Evolutionary conservation across 2,329 filamentous ascomycete genomes (phyloP), one percentile per base, ranked within the genome.

Genomic region (Aureobasidium melanogenum): DNA sequence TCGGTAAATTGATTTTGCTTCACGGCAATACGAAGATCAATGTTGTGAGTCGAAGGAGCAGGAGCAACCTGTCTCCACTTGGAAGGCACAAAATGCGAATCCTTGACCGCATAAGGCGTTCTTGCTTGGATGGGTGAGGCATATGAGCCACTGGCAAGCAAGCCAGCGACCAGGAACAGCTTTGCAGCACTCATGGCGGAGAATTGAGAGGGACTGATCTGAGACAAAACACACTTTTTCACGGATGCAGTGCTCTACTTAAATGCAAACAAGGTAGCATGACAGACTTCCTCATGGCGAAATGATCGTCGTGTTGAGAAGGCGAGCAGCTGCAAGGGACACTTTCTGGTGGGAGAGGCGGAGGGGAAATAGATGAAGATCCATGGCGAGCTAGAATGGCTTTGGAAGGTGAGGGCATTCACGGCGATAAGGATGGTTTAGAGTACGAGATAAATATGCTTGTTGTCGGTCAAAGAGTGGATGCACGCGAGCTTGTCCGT

Each of bases 11-110:
- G 79, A 62, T 76, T 75, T 69, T 85, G 83, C 74, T 80, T 84
- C 63, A 86, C 69, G 32, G 80, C 83, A 67, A 85, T 84, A 54
- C 83, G 79, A 50, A 86, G 71, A 38, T 82, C 72, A 63, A 85
- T 77, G 36, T 76, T 71, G 63, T 81, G 77, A 19, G 75, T 70
- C 47, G 77, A 74, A 41, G 80, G 75, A 2, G 82, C 79, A 34
- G 75, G 71, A 41, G 75, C 76, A 50, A 79, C 68, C 62, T 74
- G 74, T 9, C 70, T 75, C 83, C 82, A 86, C 59, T 72, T 73
- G 32, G 71, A 70, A 7, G 83, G 82, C 12, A 81, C 78, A 65
- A 71, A 65, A 68, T 85, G 82, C 17, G 73, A 75, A 63, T 85
- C 82, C 71, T 85, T 86, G 64, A 85, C 74, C 7, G 71, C 71